A percentile compares a stretch with the other conserved stretches of the same genome.
Conservation (phyloP, 2,329 filamentous ascomycete genomes). For the Fusarium virguliforme region DNA sequence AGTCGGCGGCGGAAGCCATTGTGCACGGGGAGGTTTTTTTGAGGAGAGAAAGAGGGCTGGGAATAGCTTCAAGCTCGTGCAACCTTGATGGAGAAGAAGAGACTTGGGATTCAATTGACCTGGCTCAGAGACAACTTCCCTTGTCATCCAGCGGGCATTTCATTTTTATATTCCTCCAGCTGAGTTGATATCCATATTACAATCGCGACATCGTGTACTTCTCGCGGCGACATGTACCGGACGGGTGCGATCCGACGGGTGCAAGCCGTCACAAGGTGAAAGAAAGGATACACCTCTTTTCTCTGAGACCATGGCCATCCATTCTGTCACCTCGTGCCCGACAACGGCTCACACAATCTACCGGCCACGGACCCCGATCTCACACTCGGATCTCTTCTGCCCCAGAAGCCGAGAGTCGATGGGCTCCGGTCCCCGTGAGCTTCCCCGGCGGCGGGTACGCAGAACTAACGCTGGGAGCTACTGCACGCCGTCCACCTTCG, state of each 20-base stretch:
- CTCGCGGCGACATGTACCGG: background rate
- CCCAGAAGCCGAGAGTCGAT: slow-evolving; percentile 4
- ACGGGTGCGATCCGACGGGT: slow-evolving; percentile 11
- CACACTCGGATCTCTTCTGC: background rate
- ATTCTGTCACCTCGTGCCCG: background rate
- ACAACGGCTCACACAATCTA: background rate
- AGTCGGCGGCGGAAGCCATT: slow-evolving; percentile 16
- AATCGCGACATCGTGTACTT: slow-evolving; percentile 1
- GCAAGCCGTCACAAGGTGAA: background rate
- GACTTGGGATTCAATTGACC: background rate
- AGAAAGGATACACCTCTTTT: background rate
- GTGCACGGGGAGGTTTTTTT: background rate
- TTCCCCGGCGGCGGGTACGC: background rate
- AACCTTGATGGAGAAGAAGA: background rate
- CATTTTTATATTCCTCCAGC: slow-evolving; percentile 14
- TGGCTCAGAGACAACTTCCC: background rate
- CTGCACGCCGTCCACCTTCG: slow-evolving; percentile 8
- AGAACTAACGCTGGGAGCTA: background rate
- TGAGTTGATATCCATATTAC: background rate
- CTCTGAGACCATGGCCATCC: background rate
- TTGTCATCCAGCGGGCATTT: background rate
- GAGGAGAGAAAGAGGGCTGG: background rate
- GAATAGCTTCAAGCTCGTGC: slow-evolving; percentile 5
- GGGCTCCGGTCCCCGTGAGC: background rate
- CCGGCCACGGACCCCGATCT: background rate